Evolutionary conservation across 73 alveolate species (phyloP).

Genomic region (Paramecium pentaurelia): DNA sequence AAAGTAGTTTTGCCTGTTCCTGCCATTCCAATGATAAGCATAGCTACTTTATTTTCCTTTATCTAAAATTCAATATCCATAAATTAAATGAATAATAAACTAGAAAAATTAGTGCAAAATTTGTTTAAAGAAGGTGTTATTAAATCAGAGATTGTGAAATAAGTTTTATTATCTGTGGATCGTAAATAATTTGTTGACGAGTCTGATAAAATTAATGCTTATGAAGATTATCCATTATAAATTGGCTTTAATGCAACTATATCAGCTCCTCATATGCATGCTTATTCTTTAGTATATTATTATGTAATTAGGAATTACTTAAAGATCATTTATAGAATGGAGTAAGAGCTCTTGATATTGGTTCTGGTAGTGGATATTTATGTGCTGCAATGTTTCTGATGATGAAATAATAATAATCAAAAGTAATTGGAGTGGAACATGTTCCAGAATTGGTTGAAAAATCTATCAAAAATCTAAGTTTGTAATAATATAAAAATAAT

Average conservation of each 20-base stretch:
- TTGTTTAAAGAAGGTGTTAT: neutral
- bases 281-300: constrained; percentile 66
- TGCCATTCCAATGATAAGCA: constrained; percentile 86
- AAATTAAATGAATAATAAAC: constrained; percentile 6
- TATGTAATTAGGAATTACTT: constrained; percentile 59
- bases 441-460: constrained; percentile 65
- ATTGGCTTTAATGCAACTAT: constrained; percentile 84
- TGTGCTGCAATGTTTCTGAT: constrained; percentile 66
- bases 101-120: neutral
- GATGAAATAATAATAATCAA: constrained; percentile 62
- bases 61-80: constrained; percentile 38
- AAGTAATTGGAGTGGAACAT: constrained; percentile 87
- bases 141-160: neutral
- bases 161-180: neutral
- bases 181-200: neutral
- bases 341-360: constrained; percentile 82
- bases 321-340: constrained; percentile 66
- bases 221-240: constrained; percentile 73
- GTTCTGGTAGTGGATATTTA: constrained; percentile 88
- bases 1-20: constrained; percentile 93
- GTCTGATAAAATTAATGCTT: constrained; percentile 37
- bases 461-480: constrained; percentile 54
- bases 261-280: constrained; percentile 97
- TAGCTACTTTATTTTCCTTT: neutral
- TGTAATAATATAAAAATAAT: neutral